Percentiles rank a stretch among this genome's conserved stretches.
These are phyloP conservation scores for Xylogone sp. DNA, from an alignment of 2,329 filamentous ascomycete genomes.

Conservation along the genomic window DNA sequence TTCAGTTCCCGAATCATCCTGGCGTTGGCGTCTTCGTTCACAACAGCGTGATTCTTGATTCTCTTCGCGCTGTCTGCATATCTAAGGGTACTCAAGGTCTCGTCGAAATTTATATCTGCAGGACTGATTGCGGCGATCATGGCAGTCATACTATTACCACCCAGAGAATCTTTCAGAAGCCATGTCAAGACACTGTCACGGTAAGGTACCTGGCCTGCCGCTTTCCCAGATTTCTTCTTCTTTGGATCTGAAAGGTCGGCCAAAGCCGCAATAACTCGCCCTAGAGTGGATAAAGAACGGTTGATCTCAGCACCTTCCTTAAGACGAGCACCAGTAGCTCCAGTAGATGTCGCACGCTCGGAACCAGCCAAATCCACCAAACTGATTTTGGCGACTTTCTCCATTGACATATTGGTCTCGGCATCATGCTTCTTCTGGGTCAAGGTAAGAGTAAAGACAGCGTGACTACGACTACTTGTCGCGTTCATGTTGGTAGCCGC, in stretches of 20 bases:
- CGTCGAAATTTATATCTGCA: slow-evolving; percentile 98
- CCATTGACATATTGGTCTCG: slow-evolving; percentile 94
- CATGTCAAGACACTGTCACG: slow-evolving; percentile 96
- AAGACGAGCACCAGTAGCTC: slow-evolving; percentile 87
- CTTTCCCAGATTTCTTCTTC: slow-evolving; percentile 71
- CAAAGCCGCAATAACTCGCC: slow-evolving; percentile 93
- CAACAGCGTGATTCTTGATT: slow-evolving; percentile 99
- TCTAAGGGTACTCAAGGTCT: slow-evolving; percentile 89
- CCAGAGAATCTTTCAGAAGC: slow-evolving; percentile 93
- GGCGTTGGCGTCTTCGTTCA: slow-evolving; percentile 98
- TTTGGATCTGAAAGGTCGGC: slow-evolving; percentile 86
- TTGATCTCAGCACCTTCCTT: slow-evolving; percentile 99
- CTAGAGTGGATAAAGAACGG: slow-evolving; percentile 89
- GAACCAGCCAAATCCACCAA: slow-evolving; percentile 97
- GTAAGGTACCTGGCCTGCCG: slow-evolving; percentile 78
- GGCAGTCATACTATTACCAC: slow-evolving; percentile 98
- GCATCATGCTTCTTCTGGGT: slow-evolving; percentile 89
- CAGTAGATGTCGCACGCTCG: slow-evolving; percentile 94
- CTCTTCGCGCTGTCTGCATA: slow-evolving; percentile 98
- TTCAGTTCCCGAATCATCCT: slow-evolving; percentile 98
- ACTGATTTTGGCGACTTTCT: slow-evolving; percentile 97
- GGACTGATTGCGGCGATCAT: slow-evolving; percentile 99
- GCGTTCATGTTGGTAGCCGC: slow-evolving; percentile 99
- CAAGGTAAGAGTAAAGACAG: slow-evolving; percentile 93
- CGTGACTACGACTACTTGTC: slow-evolving; percentile 95